Evolutionary conservation across 108 stramenopile species (phyloP).

Genomic region (Cyclotella kingstonii): DNA sequence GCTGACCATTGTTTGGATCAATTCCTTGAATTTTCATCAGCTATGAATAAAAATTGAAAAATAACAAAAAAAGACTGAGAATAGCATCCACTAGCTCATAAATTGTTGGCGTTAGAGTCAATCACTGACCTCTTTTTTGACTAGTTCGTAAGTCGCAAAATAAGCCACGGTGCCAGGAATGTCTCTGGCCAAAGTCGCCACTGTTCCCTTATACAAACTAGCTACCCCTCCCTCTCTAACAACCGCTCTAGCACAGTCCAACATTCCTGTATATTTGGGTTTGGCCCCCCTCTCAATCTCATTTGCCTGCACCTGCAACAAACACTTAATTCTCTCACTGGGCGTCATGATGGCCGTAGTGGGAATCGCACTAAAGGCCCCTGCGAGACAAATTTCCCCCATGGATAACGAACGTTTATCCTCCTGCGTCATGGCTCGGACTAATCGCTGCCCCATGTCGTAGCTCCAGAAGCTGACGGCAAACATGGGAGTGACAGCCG

Average conservation of each 20-base stretch:
- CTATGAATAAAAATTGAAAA: too few relatives aligned
- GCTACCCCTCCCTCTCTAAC: slow-evolving; percentile 73
- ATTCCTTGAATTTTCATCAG: slow-evolving; percentile 66
- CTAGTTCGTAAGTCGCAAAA: slow-evolving; percentile 81
- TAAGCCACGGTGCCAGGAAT: slow-evolving; percentile 87
- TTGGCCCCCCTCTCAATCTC: slow-evolving; percentile 56
- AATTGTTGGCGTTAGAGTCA: too few relatives aligned
- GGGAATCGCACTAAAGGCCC: slow-evolving; percentile 81
- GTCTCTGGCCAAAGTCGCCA: slow-evolving; percentile 79
- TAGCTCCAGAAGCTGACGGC: slow-evolving; percentile 92
- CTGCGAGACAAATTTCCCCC: slow-evolving; percentile 68
- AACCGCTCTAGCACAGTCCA: slow-evolving; percentile 63
- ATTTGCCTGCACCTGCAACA: slow-evolving; percentile 79
- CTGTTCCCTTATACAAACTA: slow-evolving; percentile 76
- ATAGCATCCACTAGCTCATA: too few relatives aligned
- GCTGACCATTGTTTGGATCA: slow-evolving; percentile 57
- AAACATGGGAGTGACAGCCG: slow-evolving; percentile 89
- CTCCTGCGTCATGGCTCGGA: slow-evolving; percentile 32
- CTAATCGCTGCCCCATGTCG: slow-evolving; percentile 71
- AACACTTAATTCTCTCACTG: slow-evolving; percentile 87
- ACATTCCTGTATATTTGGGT: slow-evolving; percentile 69
- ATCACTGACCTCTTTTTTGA: slow-evolving; percentile 60
- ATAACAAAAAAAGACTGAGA: too few relatives aligned
- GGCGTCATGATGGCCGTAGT: slow-evolving; percentile 83
- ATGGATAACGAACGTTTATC: slow-evolving; percentile 46